Evolutionary conservation across 306 rosid species (phyloP), one percentile per base, ranked within the genome.

Genomic region (Corylus avellana): DNA sequence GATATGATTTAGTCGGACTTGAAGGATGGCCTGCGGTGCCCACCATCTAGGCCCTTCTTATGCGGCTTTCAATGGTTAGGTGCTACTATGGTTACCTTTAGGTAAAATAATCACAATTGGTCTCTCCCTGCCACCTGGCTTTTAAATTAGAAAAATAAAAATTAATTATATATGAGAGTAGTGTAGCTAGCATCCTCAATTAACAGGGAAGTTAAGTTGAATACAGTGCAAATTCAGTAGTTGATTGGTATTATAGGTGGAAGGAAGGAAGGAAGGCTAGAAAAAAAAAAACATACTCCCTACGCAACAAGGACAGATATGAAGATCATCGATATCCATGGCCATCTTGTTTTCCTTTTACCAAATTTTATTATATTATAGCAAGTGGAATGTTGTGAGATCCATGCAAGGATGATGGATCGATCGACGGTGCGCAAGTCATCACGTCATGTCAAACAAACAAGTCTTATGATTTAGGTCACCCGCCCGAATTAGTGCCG

Each of bases 381-480:
- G 54, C 75, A 80, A 80, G 78, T 80, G 80, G 82, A 82, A 85
- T 81, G 66, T 81, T 47, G 57, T 57, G 68, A 78, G 79, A 53
- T 71, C 71, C 46, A 79, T 67, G 54, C 27, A 73, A 22, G 25
- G 25, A 22, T 22, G 25, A 22, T 48, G 44, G 5, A 39, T 39
- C 0, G 46, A 42, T 42, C 8, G 46, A 42, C 7, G 54, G 77
- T 59, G 67, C 80, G 73, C 61, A 81, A 22, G 25, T 22, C 25
- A 22, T 22, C 25, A 22, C 25, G 25, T 22, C 25, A 22, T 76
- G 81, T 75, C 48, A 58, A 68, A 77, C 80, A 51, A 63, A 17
- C 20, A 76, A 50, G 78, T 80, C 84, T 57, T 68, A 57, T 71
- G 75, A 87, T 84, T 87, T 90, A 83, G 94, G 94, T 85, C 75